Evolutionary conservation across 2,329 filamentous ascomycete species (phyloP), one percentile per base, ranked within the genome.

Genomic region (Fusarium chlamydosporum): DNA sequence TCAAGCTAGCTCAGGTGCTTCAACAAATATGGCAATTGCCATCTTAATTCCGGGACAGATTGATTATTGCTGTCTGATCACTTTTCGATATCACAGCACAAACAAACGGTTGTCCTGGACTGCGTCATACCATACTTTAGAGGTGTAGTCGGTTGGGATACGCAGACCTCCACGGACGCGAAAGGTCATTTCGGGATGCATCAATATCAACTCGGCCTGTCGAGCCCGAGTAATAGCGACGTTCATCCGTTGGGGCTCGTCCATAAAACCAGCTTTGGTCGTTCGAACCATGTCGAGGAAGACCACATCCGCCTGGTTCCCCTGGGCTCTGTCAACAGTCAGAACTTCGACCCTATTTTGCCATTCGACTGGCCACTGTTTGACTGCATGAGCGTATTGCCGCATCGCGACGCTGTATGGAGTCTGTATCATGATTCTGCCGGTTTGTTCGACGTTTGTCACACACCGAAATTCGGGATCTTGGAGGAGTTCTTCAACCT

Each of bases 251-350:
- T 82, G 80, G 0, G 79, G 74, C 16, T 84, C 79, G 23, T 84
- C 78, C 71, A 84, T 79, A 50, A 84, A 84, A 0, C 75, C 76
- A 0, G 80, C 79, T 1, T 73, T 73, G 0, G 70, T 72, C 0
- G 79, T 79, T n/a, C 80, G 75, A 3, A 84, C 82, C 64, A 84
- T 76, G 71, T 85, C 83, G 0, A 85, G 74, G 34, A 84, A 80
- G 0, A 85, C 81, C 7, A 84, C 75, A 40, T 85, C 83, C 0
- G 83, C 82, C 58, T 85, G 81, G 15, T 83, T 82, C 0, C 83
- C 83, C 38, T 84, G 83, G 0, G 81, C 79, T 6, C 78, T 82
- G 50, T 84, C 83, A 1, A 84, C 78, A 0, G 82, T 85, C 18
- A 83, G 66, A 0, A 82, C 78, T 26, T 80, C 75, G 0, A 84